Percentiles rank a stretch among this genome's conserved stretches.
Conservation (phyloP, 352 stramenopile genomes). For the Blastocystis sp. region DNA sequence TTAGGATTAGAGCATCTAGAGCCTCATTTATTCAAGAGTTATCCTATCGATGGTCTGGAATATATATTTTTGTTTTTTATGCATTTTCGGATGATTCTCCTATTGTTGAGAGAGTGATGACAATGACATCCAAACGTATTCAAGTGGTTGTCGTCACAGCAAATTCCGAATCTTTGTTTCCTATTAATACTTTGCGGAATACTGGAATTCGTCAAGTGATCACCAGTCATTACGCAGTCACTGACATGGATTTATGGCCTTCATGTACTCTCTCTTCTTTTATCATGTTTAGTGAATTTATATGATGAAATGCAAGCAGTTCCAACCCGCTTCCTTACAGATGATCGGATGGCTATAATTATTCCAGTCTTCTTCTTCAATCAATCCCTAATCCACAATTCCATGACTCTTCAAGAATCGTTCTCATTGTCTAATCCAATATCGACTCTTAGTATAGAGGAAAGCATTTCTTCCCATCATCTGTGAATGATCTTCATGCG, state of each 20-base stretch:
- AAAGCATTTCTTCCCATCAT: neutral
- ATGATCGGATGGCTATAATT: neutral
- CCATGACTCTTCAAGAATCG: neutral
- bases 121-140: neutral
- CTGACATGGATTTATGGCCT: constrained; percentile 54
- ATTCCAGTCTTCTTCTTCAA: constrained; percentile 20
- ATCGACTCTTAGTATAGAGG: neutral
- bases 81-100: neutral
- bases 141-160: neutral
- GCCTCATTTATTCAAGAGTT: neutral
- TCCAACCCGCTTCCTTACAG: neutral
- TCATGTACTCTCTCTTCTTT: neutral
- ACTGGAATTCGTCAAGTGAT: constrained; percentile 10
- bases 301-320: neutral
- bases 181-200: constrained; percentile 29
- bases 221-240: constrained; percentile 6
- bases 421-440: neutral
- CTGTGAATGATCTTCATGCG: neutral
- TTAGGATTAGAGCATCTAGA: neutral
- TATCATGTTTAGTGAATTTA: neutral
- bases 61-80: neutral
- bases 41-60: neutral
- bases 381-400: neutral
- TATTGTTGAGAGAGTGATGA: neutral
- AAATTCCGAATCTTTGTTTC: neutral